Evolutionary conservation across 192 early-diverging fungal species (phyloP).

Genomic region (Powellomyces hirtus): DNA sequence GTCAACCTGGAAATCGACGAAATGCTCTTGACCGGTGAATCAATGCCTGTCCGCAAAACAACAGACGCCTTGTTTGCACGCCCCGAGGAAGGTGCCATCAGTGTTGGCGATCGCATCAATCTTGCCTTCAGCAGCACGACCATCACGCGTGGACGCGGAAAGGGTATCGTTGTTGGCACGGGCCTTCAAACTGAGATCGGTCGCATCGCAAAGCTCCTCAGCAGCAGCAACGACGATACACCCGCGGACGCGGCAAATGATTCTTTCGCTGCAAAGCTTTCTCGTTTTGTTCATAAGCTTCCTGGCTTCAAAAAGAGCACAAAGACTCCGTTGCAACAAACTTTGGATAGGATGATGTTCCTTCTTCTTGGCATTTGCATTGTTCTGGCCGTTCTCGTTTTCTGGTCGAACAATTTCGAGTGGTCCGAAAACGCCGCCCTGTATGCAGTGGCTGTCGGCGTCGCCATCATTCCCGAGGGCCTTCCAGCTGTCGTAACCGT

Average conservation of each 20-base stretch:
- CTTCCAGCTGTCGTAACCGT: slow-evolving; percentile 86
- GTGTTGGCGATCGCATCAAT: slow-evolving; percentile 35
- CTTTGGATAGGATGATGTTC: slow-evolving; percentile 31
- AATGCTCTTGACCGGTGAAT: slow-evolving; percentile 43
- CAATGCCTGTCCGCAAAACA: slow-evolving; percentile 33
- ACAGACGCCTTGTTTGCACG: neutral
- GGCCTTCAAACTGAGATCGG: slow-evolving; percentile 79
- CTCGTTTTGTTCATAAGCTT: neutral
- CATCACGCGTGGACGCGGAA: slow-evolving; percentile 69
- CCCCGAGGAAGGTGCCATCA: neutral
- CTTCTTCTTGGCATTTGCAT: slow-evolving; percentile 26
- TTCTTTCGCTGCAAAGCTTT: neutral
- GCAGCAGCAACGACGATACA: slow-evolving; percentile 57
- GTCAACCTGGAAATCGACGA: slow-evolving; percentile 40
- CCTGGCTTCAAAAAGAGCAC: slow-evolving; percentile 7
- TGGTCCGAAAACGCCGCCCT: slow-evolving; percentile 69
- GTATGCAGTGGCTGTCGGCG: slow-evolving; percentile 73
- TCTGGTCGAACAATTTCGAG: slow-evolving; percentile 32
- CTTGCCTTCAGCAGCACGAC: slow-evolving; percentile 66
- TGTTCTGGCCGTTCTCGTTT: slow-evolving; percentile 38
- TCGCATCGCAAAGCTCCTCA: slow-evolving; percentile 59
- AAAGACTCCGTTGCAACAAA: slow-evolving; percentile 57
- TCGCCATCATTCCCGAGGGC: slow-evolving; percentile 86
- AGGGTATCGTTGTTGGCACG: slow-evolving; percentile 74
- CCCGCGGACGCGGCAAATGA: neutral